Conservation (phyloP, 805 yeast genomes). For the Yamadazyma philogaea region DNA sequence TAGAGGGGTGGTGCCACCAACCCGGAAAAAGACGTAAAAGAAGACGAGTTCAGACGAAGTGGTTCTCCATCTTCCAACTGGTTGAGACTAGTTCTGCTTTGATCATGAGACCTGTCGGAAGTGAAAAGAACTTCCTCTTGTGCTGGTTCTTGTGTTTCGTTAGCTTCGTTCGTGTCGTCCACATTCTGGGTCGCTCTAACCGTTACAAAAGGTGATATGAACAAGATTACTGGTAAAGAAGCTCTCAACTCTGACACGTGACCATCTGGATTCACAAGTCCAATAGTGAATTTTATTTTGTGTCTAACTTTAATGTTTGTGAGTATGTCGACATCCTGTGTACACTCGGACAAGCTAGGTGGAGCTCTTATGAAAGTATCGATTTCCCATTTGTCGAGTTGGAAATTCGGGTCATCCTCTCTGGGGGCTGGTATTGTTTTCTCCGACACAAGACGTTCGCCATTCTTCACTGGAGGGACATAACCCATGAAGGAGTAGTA, state of each 20-base stretch:
- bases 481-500: slow-evolving; percentile 58
- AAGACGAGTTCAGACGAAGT: slow-evolving; percentile 23
- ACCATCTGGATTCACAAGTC: slow-evolving; percentile 83
- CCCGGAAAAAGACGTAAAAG: slow-evolving; percentile 34
- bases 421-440: slow-evolving; percentile 46
- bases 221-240: slow-evolving; percentile 74
- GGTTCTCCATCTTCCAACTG: slow-evolving; percentile 15
- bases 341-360: slow-evolving; percentile 64
- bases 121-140: slow-evolving; percentile 32
- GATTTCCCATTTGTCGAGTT: slow-evolving; percentile 69
- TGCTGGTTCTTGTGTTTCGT: slow-evolving; percentile 3
- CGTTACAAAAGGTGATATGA: slow-evolving; percentile 78
- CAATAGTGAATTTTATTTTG: slow-evolving; percentile 77
- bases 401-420: slow-evolving; percentile 42
- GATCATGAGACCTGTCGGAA: slow-evolving; percentile 16
- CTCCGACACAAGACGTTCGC: slow-evolving; percentile 57
- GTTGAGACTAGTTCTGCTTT: slow-evolving; percentile 21
- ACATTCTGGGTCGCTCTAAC: slow-evolving; percentile 46
- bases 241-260: slow-evolving; percentile 91
- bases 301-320: slow-evolving; percentile 79
- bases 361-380: slow-evolving; percentile 63
- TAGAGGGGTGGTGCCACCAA: slow-evolving; percentile 83
- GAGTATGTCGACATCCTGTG: slow-evolving; percentile 82
- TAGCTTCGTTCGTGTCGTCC: slow-evolving; percentile 1
- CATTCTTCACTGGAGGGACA: slow-evolving; percentile 53